Base-by-base conservation (phyloP, 208 protist genomes). In the Acanthamoeba culbertsoni region DNA sequence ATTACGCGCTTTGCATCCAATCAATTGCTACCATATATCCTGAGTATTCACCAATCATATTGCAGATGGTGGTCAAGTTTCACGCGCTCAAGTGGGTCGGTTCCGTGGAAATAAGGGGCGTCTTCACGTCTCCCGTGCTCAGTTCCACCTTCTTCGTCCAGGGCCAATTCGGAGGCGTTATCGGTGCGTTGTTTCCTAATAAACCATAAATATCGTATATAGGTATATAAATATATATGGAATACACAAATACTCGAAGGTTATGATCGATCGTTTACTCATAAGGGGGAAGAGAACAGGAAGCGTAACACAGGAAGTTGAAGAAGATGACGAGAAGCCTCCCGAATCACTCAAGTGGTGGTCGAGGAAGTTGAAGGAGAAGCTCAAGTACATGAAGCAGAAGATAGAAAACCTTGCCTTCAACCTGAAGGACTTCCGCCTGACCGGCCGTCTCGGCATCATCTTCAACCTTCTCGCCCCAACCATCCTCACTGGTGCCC, bases 11-110 rank as follows among this genome's bases (percentile, higher is more conserved):
- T 6, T 62, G 37, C 28, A 42, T 6, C 28, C 23, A 28, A 7
- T 18, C 62, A 14, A 16, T 71, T 37, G 10, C 35, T 7, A 18
- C 18, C 0, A 31, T 0, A 10, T 43, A 37, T 31, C 35, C 7
- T 75, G 33, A 2, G 31, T 14, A 40, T 26, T 79, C 33, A n/a
- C 59, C 37, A 7, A 31, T 68, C 7, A 33, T 10, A 37, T 40
- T 8, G 31, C 33, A 79, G 68, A 79, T 79, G 37, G 68, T 79
- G 68, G 68, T 79, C 68, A 79, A 79, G 68, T 79, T 79, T 20
- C 68, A 79, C 26, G 68, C 68, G 26, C 33, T 79, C n/a, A 79
- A 79, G 42, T 79, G 31, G 68, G n/a, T 79, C 33, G 68, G 68
- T 14, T 43, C 42, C 6, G 68, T 79, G 0, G 37, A 79, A 40